A percentile compares a stretch with the other conserved stretches of the same genome.
phyloP scores from a whole-genome alignment of 2,329 filamentous ascomycete genomes.

The Talaromyces funiculosus region DNA sequence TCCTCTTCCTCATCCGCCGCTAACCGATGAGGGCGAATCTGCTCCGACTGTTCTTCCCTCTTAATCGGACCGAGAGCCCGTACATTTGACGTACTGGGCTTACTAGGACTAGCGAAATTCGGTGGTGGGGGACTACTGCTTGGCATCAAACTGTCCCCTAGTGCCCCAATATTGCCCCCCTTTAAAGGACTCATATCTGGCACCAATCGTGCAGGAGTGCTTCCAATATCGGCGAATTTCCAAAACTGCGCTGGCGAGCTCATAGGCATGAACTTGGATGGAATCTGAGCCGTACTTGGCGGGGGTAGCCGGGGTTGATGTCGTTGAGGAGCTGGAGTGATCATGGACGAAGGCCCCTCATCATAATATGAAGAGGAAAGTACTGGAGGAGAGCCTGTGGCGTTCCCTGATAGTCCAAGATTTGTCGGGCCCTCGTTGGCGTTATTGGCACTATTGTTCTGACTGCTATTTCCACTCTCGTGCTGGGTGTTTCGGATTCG shows the following conservation, averaged over 20 bases:
- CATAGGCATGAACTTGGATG: slow-evolving; percentile 48
- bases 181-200: slow-evolving; percentile 46
- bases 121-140: slow-evolving; percentile 46
- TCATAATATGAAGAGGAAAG: slow-evolving; percentile 47
- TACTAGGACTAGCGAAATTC: slow-evolving; percentile 42
- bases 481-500: slow-evolving; percentile 21
- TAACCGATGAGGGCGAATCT: slow-evolving; percentile 15
- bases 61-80: slow-evolving; percentile 28
- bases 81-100: slow-evolving; percentile 32
- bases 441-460: slow-evolving; percentile 18
- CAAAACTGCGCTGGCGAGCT: slow-evolving; percentile 48
- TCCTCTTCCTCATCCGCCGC: slow-evolving; percentile 35
- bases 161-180: slow-evolving; percentile 27
- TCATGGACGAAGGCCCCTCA: slow-evolving; percentile 42
- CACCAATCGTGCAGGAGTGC: slow-evolving; percentile 38
- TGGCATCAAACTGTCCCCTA: slow-evolving; percentile 35
- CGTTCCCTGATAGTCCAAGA: slow-evolving; percentile 37
- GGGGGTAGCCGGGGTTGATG: slow-evolving; percentile 45
- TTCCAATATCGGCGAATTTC: slow-evolving; percentile 45
- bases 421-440: slow-evolving; percentile 17
- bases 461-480: slow-evolving; percentile 17
- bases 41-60: slow-evolving; percentile 24
- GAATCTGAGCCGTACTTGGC: slow-evolving; percentile 45
- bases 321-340: slow-evolving; percentile 45
- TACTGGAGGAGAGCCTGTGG: slow-evolving; percentile 40